phyloP scores from a whole-genome alignment of 768 basidiomycete species.

The Tricholoma bakamatsutake region DNA sequence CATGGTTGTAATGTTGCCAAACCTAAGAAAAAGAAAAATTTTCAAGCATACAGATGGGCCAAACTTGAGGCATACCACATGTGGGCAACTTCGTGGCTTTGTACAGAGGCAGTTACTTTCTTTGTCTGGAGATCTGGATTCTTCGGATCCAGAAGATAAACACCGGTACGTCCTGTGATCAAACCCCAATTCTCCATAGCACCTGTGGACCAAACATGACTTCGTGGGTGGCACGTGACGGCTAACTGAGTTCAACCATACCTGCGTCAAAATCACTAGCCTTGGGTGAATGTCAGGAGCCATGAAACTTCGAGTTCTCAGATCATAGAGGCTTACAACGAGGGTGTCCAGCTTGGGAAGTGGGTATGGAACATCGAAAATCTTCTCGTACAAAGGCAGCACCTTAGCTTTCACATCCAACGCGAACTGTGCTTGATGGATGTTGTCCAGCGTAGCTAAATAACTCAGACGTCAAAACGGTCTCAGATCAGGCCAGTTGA shows the following conservation, averaged over 20 bases:
- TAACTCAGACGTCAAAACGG: not conserved
- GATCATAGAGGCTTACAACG: conserved; percentile 42
- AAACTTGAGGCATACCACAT: conserved; percentile 50
- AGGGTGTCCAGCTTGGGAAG: conserved; percentile 93
- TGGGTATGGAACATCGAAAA: conserved; percentile 90
- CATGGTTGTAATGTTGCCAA: conserved; percentile 93
- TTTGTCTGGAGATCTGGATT: conserved; percentile 65
- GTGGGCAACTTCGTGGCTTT: conserved; percentile 85
- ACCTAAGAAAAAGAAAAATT: conserved; percentile 37
- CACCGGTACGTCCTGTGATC: conserved; percentile 83
- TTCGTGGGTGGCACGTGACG: not conserved
- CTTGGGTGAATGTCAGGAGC: conserved; percentile 18
- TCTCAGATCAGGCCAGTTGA: not conserved
- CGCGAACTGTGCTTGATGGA: conserved; percentile 80
- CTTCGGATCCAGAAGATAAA: conserved; percentile 72
- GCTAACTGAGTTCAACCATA: conserved; percentile 14
- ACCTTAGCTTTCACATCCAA: conserved; percentile 81
- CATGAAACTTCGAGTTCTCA: not conserved
- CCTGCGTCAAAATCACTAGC: conserved; percentile 88
- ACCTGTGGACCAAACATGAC: conserved; percentile 25
- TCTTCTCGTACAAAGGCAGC: conserved; percentile 87
- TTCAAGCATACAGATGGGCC: not conserved
- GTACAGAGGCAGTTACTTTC: conserved; percentile 68
- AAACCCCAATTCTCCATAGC: conserved; percentile 96
- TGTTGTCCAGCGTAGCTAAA: conserved; percentile 72